A percentile compares a stretch with the other conserved stretches of the same genome.
Evolutionary conservation across 306 rosid genomes (phyloP).

Genomic region (Oxytropis ochrocephala): DNA sequence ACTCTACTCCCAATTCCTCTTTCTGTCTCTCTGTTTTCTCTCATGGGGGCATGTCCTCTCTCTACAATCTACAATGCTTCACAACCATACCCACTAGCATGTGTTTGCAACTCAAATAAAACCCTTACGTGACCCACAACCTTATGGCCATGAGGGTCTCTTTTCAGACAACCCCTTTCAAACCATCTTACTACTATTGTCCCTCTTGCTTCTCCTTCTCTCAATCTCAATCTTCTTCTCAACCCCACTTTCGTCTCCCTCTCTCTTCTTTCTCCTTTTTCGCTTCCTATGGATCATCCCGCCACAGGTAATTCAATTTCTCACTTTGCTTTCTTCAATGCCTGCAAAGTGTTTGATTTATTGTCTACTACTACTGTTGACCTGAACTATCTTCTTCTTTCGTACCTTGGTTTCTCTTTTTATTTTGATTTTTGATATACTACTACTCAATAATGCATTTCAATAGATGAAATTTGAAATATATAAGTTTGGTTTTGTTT

Average conservation of each 20-base stretch:
- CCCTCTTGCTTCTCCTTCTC: constrained; percentile 51
- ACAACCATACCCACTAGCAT: too few species aligned
- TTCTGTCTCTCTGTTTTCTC: too few species aligned
- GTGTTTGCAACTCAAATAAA: too few species aligned
- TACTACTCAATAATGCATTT: not conserved
- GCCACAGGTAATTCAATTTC: constrained; percentile 33
- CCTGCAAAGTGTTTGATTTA: not conserved
- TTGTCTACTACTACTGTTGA: not conserved
- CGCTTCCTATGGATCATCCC: constrained; percentile 34
- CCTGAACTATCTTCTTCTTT: not conserved
- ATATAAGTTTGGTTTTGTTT: not conserved
- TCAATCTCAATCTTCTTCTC: constrained; percentile 35
- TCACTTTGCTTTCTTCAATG: not conserved
- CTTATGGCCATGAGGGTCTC: constrained; percentile 51
- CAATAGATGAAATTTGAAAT: not conserved
- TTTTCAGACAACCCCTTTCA: constrained; percentile 37
- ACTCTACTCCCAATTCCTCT: too few species aligned
- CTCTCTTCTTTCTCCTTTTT: constrained; percentile 41
- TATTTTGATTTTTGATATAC: not conserved
- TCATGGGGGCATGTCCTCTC: too few species aligned
- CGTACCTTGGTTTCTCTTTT: not conserved
- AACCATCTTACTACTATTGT: constrained; percentile 37
- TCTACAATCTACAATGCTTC: too few species aligned
- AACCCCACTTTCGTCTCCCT: constrained; percentile 17
- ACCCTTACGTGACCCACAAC: constrained; percentile 21